Evolutionary conservation across 345 rosid genomes (phyloP).

Genomic region (Melaleuca alternifolia): DNA sequence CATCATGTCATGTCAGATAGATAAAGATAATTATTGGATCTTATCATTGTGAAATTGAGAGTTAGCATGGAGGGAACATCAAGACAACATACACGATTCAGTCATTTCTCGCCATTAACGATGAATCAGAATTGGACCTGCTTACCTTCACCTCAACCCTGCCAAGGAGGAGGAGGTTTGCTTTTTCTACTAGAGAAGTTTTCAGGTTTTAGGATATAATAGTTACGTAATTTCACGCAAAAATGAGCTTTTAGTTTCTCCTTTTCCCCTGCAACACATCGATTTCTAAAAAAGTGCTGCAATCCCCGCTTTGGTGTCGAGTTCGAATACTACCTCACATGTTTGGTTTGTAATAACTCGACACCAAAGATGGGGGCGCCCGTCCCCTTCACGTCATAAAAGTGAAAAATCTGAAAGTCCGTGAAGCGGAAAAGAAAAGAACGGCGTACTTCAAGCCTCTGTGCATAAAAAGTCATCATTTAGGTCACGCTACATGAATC

Average conservation of each 20-base stretch:
- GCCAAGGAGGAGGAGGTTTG: neutral
- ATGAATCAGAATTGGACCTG: neutral
- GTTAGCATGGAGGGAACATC: no score
- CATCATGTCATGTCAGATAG: no score
- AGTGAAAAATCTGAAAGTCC: neutral
- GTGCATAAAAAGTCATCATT: neutral
- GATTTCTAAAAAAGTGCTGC: neutral
- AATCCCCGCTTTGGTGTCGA: neutral
- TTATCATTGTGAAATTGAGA: no score
- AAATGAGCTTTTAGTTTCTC: neutral
- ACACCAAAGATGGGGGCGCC: neutral
- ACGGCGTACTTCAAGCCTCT: neutral
- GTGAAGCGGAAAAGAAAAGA: neutral
- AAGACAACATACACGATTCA: no score
- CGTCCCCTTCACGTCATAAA: neutral
- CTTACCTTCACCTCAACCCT: neutral
- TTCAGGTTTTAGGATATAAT: no score
- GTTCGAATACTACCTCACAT: neutral
- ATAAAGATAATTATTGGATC: no score
- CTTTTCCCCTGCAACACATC: neutral
- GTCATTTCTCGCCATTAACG: no score
- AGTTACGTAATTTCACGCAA: neutral
- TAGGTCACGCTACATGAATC: neutral
- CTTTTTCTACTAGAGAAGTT: no score
- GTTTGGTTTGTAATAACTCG: neutral